Conservation (phyloP, 2,329 filamentous ascomycete genomes). For the Aspergillus udagawae region DNA sequence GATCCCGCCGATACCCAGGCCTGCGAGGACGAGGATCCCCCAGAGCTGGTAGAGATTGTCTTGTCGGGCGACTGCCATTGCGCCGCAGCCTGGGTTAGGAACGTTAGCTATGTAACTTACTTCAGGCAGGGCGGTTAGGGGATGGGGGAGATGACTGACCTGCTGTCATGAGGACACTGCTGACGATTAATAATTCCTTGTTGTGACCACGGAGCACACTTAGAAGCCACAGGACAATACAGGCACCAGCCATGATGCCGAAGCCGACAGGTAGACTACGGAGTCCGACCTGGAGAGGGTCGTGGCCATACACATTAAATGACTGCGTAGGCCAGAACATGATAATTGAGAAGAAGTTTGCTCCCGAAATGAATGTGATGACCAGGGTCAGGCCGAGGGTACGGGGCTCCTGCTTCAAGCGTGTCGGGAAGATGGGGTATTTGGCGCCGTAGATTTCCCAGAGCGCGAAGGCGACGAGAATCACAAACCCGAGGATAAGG, state of each 20-base stretch:
- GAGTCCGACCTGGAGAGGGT: constrained; percentile 61
- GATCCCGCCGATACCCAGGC: constrained; percentile 64
- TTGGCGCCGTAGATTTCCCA: constrained; percentile 47
- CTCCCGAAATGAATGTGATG: constrained; percentile 57
- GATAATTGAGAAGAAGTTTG: constrained; percentile 54
- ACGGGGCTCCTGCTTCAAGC: constrained; percentile 46
- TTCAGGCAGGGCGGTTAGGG: too few relatives aligned
- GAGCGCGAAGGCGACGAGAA: constrained; percentile 43
- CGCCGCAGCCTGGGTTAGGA: constrained; percentile 45
- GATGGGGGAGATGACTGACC: constrained; percentile 31
- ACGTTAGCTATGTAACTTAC: not conserved
- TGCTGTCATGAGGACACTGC: constrained; percentile 62
- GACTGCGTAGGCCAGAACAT: constrained; percentile 62
- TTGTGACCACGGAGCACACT: constrained; percentile 57
- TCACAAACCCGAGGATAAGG: constrained; percentile 41
- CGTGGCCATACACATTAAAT: constrained; percentile 63
- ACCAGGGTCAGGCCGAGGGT: constrained; percentile 52
- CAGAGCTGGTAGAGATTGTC: constrained; percentile 55
- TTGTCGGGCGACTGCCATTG: constrained; percentile 47
- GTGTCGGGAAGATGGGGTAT: constrained; percentile 44
- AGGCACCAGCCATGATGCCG: constrained; percentile 59
- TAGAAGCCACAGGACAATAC: constrained; percentile 55
- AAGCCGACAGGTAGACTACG: constrained; percentile 63
- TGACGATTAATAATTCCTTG: constrained; percentile 56
- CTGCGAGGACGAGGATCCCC: constrained; percentile 57